Base-by-base conservation (phyloP, 441 rosid species). In the Syzygium syzygioides region DNA sequence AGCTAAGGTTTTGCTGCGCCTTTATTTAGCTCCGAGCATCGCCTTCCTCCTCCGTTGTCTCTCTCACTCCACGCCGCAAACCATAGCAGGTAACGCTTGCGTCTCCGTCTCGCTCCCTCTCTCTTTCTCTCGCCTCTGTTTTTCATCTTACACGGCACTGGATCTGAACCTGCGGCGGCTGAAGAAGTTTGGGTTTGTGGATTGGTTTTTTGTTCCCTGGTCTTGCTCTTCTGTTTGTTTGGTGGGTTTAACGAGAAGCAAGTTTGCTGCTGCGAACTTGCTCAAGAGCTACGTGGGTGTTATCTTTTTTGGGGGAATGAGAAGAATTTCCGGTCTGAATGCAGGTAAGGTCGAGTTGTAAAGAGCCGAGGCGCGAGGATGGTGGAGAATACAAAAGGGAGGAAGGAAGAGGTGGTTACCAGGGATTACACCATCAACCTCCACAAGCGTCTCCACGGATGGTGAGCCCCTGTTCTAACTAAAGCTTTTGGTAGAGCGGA, bases 371-470 rank as follows among this genome's bases (percentile, higher is more conserved):
- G 87, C 8, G 52, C 83, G n/a, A 76, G 26, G 26, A 85, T 85
- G 90, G 85, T 60, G 37, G 87, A 66, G 64, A 88, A 86, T n/a
- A 45, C 85, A 12, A 68, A 30, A 54, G 87, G 64, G 56, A 55
- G 90, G 85, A 88, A 88, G 41, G 90, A 88, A 25, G 90, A 88
- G 87, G 90, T 88, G 71, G 87, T 88, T 9, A 88, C 90, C 23
- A 26, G 90, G 4, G 90, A 88, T 87, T 88, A 88, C 68, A 88
- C 90, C 66, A 66, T 88, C 71, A 88, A 88, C 45, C 90, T 88
- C 32, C 90, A 88, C 90, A 88, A 88, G 85, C 87, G 90, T 53
- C 90, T 88, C 53, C 90, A 88, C 68, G 90, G 90, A 85, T 88
- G 90, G 90, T 88, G 41, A 86, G 55, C 52, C n/a, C 18, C n/a